Conservation (phyloP, 73 alveolate species). For the Uronychia setigera region DNA sequence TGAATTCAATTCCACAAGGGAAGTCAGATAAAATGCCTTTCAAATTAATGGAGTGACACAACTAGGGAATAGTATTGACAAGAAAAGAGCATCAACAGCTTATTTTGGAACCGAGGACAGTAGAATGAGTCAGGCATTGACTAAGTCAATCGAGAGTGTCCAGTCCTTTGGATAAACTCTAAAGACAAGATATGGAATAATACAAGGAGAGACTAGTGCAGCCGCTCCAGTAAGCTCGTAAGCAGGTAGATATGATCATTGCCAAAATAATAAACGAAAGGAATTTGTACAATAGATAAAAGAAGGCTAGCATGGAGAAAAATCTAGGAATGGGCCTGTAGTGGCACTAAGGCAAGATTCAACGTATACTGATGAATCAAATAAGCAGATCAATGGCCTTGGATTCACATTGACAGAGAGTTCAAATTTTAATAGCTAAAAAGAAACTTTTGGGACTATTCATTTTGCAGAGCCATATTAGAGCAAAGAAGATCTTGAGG, state of each 20-base stretch:
- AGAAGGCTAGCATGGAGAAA: neutral
- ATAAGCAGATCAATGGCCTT: neutral
- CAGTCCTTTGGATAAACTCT: neutral
- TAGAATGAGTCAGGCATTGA: too few species aligned
- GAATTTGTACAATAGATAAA: too few species aligned
- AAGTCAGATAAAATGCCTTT: neutral
- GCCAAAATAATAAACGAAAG: too few species aligned
- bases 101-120: neutral
- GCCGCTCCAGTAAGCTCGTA: neutral
- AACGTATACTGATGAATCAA: neutral
- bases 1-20: too few species aligned
- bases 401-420: neutral
- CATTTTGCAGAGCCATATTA: neutral
- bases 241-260: too few species aligned
- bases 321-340: neutral
- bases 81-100: neutral
- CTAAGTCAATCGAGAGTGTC: neutral
- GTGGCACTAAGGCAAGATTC: neutral
- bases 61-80: too few species aligned
- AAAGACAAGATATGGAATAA: neutral
- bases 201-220: neutral
- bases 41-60: neutral
- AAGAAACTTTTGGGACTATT: neutral
- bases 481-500: neutral
- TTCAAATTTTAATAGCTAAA: neutral